Base-by-base conservation (phyloP, 2,329 filamentous ascomycete species). In the Exophiala calicioides region DNA sequence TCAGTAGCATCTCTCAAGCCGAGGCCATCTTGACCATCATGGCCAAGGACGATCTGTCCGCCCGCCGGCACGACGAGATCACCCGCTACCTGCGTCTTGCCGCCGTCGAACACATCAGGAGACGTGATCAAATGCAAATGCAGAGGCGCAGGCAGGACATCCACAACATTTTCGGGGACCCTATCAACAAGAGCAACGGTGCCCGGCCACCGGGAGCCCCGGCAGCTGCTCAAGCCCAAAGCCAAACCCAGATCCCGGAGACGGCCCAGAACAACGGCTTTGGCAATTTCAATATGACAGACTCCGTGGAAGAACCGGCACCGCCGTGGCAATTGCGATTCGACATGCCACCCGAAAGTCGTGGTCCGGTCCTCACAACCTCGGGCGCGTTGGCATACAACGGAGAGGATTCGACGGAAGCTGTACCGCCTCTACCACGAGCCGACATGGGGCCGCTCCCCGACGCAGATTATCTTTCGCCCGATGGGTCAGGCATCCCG, bases 121-220 rank as follows among this genome's bases (percentile, higher is more conserved):
- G 60, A 32, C 62, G 67, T 3, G 68, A 67, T 26, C 63, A 64
- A 16, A 60, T 65, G 44, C 68, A 68, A 62, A 67, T 68, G 64
- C 62, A 68, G 23, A 60, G 56, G 10, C 61, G 67, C 33, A 65
- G 67, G 43, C 62, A 59, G 52, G 66, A 69, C 47, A 67, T 70
- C 29, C 66, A 68, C 43, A 67, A 68, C 51, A 65, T 70, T n/a
- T 70, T 70, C 41, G 67, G 67, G n/a, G 51, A 59, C 39, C 46
- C 53, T n/a, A 50, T 56, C 42, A 55, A 57, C 31, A 53, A 57
- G 38, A 41, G 34, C 29, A 45, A 44, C 29, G 27, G 40, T 26
- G 26, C 20, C 31, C 31, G 24, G 18, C 44, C 46, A 3, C 40
- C 43, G 4, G 37, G 35, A 34, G 8, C 47, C 8, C 42, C 18